phyloP scores from a whole-genome alignment of 2,329 filamentous ascomycete species.

The Claviceps citrina region DNA sequence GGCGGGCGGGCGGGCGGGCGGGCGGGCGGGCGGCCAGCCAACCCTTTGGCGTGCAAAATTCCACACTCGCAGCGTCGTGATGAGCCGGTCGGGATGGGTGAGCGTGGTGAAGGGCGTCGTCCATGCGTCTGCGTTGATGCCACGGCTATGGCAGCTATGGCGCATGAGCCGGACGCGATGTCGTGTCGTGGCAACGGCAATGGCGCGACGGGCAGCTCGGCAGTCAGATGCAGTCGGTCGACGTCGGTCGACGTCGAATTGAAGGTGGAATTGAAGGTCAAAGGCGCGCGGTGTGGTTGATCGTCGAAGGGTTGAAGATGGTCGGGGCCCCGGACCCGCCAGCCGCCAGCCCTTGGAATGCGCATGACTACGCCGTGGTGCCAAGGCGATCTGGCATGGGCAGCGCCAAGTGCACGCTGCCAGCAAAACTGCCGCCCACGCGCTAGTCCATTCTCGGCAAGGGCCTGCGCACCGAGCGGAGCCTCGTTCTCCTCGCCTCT shows the following conservation, averaged over 20 bases:
- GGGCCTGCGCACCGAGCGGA: too few relatives aligned
- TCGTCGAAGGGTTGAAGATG: conserved; percentile 1
- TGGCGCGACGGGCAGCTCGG: background rate
- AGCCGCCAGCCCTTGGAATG: background rate
- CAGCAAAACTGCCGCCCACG: background rate
- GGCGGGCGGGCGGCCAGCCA: background rate
- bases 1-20: too few relatives aligned
- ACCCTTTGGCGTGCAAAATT: background rate
- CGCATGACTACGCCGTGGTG: background rate
- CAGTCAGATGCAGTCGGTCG: background rate
- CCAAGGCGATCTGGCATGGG: too few relatives aligned
- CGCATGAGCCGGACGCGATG: background rate
- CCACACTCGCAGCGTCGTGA: background rate
- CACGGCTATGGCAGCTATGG: background rate
- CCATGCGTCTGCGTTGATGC: background rate
- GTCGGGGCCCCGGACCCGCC: background rate
- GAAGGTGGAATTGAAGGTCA: background rate
- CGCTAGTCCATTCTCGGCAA: conserved; percentile 4
- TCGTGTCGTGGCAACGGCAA: background rate
- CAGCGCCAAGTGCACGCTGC: too few relatives aligned
- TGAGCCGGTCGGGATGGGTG: background rate
- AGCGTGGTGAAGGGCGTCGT: background rate
- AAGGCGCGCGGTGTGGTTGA: background rate
- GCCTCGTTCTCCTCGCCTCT: too few relatives aligned
- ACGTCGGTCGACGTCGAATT: background rate